Evolutionary conservation across 495 filamentous ascomycete genomes (phyloP).

Genomic region (Durotheca rogersii): DNA sequence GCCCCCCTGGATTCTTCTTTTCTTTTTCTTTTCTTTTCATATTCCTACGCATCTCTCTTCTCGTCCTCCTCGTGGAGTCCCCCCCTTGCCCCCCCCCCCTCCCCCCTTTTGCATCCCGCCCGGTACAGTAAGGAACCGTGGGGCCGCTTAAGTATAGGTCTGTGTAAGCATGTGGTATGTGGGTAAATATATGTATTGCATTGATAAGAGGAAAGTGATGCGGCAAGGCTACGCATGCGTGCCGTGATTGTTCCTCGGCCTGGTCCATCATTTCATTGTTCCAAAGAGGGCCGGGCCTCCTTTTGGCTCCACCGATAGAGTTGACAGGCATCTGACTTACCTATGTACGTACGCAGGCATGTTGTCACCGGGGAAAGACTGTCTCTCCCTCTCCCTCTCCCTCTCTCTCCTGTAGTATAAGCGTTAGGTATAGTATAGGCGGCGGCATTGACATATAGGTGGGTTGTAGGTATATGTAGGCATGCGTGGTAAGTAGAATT

Average conservation of each 20-base stretch:
- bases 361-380: too few species aligned
- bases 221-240: not conserved
- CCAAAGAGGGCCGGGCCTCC: not conserved
- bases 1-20: constrained; percentile 14
- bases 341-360: not conserved
- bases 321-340: not conserved
- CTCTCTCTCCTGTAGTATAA: too few species aligned
- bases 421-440: too few species aligned
- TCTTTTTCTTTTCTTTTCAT: not conserved
- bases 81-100: not conserved
- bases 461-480: not conserved
- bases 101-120: too few species aligned
- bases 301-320: not conserved
- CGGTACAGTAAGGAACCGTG: constrained; percentile 20
- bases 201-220: not conserved
- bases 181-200: not conserved
- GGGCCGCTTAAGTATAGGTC: constrained; percentile 16
- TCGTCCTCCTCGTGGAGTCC: not conserved
- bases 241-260: not conserved
- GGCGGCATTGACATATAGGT: not conserved
- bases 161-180: not conserved
- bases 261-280: not conserved
- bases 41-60: too few species aligned
- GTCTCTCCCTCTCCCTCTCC: too few species aligned
- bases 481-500: constrained; percentile 5